A percentile compares a stretch with the other conserved stretches of the same genome.
These are phyloP conservation scores for Verticillium nubilum DNA, from an alignment of 2,329 filamentous ascomycete genomes.

Conservation along the genomic window DNA sequence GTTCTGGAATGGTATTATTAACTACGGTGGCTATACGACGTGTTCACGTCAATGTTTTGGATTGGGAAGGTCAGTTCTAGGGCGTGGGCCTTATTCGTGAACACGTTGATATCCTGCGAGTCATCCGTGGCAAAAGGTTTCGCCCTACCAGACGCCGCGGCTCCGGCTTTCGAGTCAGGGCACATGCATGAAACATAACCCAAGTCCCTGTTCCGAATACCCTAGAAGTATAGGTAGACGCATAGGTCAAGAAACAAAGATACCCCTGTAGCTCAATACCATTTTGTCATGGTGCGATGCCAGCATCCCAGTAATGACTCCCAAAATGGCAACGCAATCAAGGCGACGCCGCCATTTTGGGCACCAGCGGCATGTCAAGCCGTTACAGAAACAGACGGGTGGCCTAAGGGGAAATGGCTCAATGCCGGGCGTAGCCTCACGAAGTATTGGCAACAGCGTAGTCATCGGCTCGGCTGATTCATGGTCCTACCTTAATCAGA, in stretches of 20 bases:
- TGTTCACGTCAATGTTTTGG: neutral
- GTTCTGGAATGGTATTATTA: neutral
- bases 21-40: neutral
- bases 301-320: neutral
- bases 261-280: neutral
- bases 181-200: neutral
- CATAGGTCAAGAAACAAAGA: neutral
- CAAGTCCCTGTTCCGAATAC: neutral
- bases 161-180: neutral
- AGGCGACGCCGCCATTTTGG: neutral
- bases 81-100: neutral
- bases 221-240: neutral
- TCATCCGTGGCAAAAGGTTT: neutral
- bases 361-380: neutral
- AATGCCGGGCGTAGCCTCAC: neutral
- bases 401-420: neutral
- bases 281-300: neutral
- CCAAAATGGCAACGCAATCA: neutral
- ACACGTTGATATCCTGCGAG: neutral
- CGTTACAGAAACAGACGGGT: neutral
- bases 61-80: neutral
- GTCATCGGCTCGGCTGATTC: neutral
- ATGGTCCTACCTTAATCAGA: neutral
- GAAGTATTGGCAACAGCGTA: neutral
- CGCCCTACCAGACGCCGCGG: neutral